Percentiles rank a stretch among this genome's conserved stretches.
These are phyloP conservation scores for Ilyonectria mors-panacis DNA, from an alignment of 2,329 filamentous ascomycete genomes.

Conservation along the genomic window DNA sequence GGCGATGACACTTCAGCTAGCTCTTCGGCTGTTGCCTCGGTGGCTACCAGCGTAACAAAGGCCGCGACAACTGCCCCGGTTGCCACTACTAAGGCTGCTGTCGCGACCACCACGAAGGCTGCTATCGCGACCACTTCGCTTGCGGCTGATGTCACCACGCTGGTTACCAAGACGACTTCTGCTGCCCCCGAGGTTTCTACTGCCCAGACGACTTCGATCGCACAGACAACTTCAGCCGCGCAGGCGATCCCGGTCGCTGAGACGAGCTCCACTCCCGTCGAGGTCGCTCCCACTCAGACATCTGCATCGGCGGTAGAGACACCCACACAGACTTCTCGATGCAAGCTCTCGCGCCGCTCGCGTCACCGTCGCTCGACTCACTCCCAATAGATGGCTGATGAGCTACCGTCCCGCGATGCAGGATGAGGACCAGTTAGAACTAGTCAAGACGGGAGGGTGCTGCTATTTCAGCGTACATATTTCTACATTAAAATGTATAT, in stretches of 20 bases:
- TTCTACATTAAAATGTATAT: neutral
- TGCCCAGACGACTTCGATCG: neutral
- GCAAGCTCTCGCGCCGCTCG: conserved; percentile 15
- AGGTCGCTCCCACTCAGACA: neutral
- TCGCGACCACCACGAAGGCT: neutral
- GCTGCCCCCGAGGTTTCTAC: conserved; percentile 1
- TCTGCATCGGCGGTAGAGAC: conserved; percentile 4
- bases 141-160: neutral
- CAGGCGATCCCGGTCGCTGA: neutral
- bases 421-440: neutral
- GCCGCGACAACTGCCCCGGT: neutral
- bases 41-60: neutral
- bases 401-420: neutral
- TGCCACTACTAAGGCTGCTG: neutral
- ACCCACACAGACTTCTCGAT: conserved; percentile 12
- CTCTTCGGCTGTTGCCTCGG: neutral
- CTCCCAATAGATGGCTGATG: neutral
- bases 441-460: neutral
- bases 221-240: neutral
- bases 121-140: neutral
- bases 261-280: neutral
- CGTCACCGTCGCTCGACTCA: neutral
- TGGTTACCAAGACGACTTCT: neutral
- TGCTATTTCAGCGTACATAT: conserved; percentile 10
- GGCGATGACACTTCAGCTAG: conserved; percentile 6